phyloP scores from a whole-genome alignment of 176 grass and related monocot genomes.

The Miscanthus lutarioriparius region DNA sequence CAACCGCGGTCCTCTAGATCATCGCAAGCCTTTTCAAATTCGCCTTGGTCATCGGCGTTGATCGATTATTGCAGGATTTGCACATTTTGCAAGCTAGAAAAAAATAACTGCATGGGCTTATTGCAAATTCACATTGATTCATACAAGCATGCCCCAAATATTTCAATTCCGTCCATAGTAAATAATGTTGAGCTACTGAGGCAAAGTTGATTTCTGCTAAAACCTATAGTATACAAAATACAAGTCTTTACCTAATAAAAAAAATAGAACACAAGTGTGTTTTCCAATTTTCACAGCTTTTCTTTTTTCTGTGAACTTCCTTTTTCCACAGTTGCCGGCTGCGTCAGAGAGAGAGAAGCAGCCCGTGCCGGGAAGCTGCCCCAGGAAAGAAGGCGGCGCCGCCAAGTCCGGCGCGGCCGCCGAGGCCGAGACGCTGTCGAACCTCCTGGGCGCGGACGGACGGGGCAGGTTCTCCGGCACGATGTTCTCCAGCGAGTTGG shows the following conservation, averaged over 20 bases:
- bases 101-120: too few relatives aligned
- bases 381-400: conserved; percentile 14
- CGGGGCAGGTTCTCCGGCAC: conserved; percentile 91
- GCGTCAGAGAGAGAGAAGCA: conserved; percentile 62
- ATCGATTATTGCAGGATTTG: background rate
- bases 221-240: background rate
- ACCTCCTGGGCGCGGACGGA: conserved; percentile 48
- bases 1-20: background rate
- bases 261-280: background rate
- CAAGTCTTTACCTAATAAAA: background rate
- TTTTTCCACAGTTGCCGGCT: background rate
- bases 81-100: background rate
- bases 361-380: conserved; percentile 36
- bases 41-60: background rate
- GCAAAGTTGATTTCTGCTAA: background rate
- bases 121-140: background rate
- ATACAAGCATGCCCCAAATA: background rate
- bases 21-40: background rate
- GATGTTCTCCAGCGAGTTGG: conserved; percentile 81
- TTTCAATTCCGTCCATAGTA: background rate
- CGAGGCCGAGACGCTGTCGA: conserved; percentile 28
- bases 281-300: background rate
- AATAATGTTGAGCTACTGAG: background rate
- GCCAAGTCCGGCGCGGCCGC: background rate
- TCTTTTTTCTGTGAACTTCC: background rate